These are phyloP conservation scores for Danielozyma ontarioensis DNA, from an alignment of 805 yeast genomes.

Conservation along the genomic window DNA sequence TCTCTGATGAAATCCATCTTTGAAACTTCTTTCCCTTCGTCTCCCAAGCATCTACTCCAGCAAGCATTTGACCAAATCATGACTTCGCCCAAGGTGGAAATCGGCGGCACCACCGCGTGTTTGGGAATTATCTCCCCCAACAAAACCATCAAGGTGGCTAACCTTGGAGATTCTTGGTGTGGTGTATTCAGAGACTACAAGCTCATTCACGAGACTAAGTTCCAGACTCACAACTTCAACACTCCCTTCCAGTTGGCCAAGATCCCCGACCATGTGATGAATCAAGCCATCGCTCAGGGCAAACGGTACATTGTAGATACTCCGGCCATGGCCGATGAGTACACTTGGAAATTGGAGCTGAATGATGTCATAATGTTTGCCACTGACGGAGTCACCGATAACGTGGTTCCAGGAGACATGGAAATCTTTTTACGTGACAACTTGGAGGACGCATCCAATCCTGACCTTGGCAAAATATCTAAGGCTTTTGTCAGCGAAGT, in stretches of 20 bases:
- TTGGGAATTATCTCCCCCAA: slow-evolving; percentile 63
- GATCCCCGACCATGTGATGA: slow-evolving; percentile 59
- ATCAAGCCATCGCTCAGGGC: slow-evolving; percentile 49
- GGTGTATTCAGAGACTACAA: slow-evolving; percentile 69
- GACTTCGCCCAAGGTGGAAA: slow-evolving; percentile 57
- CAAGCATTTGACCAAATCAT: slow-evolving; percentile 53
- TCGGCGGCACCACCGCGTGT: slow-evolving; percentile 94
- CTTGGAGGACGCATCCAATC: slow-evolving; percentile 22
- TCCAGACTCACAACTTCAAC: slow-evolving; percentile 83
- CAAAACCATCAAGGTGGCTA: slow-evolving; percentile 60
- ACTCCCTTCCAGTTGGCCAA: slow-evolving; percentile 90
- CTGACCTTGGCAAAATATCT: slow-evolving; percentile 44
- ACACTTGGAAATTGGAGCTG: slow-evolving; percentile 57
- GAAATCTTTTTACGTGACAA: slow-evolving; percentile 60
- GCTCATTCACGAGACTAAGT: slow-evolving; percentile 60
- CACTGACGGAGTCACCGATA: slow-evolving; percentile 92
- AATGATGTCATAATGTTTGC: slow-evolving; percentile 81
- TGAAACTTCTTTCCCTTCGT: slow-evolving; percentile 8
- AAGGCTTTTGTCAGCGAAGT: slow-evolving; percentile 60
- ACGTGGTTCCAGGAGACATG: slow-evolving; percentile 68
- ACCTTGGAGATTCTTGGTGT: slow-evolving; percentile 94
- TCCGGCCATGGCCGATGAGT: slow-evolving; percentile 66
- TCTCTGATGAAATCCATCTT: slow-evolving; percentile 43
- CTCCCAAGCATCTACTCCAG: slow-evolving; percentile 47
- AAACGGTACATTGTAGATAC: slow-evolving; percentile 64